These are phyloP conservation scores for Cladorrhinum sp. DNA, from an alignment of 2,329 filamentous ascomycete genomes.

Conservation along the genomic window DNA sequence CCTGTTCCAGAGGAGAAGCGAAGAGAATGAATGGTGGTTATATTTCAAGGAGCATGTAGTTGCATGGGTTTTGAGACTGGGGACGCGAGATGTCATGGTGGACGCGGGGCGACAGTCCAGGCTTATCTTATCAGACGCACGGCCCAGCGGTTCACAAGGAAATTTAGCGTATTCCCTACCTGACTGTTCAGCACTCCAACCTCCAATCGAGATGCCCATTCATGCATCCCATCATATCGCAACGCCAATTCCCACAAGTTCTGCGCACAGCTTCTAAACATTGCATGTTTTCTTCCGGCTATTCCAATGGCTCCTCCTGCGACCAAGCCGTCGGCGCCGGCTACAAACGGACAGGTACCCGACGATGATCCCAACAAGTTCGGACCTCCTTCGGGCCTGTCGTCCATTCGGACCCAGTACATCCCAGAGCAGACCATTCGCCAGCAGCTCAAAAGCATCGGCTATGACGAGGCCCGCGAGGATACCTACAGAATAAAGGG, in stretches of 20 bases:
- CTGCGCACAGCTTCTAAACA: neutral
- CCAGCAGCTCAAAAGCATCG: constrained; percentile 64
- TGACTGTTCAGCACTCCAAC: neutral
- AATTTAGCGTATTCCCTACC: neutral
- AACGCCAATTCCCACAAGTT: too few species aligned
- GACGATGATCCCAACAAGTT: constrained; percentile 13
- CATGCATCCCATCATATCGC: too few species aligned
- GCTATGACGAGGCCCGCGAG: constrained; percentile 73
- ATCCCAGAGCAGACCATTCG: constrained; percentile 78
- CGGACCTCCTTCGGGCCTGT: constrained; percentile 39
- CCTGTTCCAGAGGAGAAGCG: constrained; percentile 40
- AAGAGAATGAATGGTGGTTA: constrained; percentile 49
- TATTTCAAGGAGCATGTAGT: constrained; percentile 37
- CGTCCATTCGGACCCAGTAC: constrained; percentile 62
- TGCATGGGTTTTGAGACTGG: constrained; percentile 30
- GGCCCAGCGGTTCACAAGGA: neutral
- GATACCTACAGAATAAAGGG: constrained; percentile 79
- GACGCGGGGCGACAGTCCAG: too few species aligned
- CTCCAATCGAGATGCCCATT: neutral
- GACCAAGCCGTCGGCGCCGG: constrained; percentile 11
- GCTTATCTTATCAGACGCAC: neutral
- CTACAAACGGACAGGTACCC: constrained; percentile 9
- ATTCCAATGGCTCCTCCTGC: constrained; percentile 23
- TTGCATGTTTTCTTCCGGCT: neutral
- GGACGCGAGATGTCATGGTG: too few species aligned